phyloP scores from a whole-genome alignment of 306 rosid genomes.

The Vigna reflexopilosa region DNA sequence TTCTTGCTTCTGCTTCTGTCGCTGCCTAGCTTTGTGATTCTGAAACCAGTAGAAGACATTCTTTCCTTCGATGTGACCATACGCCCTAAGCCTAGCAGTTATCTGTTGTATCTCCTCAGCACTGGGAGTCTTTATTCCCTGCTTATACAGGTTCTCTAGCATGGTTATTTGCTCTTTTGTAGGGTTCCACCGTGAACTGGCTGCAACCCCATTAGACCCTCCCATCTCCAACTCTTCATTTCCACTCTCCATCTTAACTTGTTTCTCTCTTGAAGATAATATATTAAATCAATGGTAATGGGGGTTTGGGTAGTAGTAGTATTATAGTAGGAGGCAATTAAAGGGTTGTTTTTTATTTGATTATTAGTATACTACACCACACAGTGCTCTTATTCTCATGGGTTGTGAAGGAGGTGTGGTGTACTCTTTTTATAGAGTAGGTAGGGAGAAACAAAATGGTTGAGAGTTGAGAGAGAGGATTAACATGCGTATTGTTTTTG shows the following conservation, averaged over 20 bases:
- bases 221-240: constrained; percentile 20
- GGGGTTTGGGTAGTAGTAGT: background rate
- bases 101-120: constrained; percentile 85
- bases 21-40: constrained; percentile 89
- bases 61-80: constrained; percentile 92
- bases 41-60: constrained; percentile 99
- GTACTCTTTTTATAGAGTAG: constrained; percentile 54
- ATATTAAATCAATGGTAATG: background rate
- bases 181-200: constrained; percentile 82
- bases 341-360: background rate
- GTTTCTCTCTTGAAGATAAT: background rate
- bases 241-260: constrained; percentile 6
- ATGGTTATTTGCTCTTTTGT: constrained; percentile 84
- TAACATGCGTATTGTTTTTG: constrained; percentile 97
- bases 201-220: constrained; percentile 33
- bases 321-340: too few relatives aligned
- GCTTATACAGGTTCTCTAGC: constrained; percentile 78
- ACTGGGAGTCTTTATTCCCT: constrained; percentile 83
- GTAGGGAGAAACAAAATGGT: constrained; percentile 38
- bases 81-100: constrained; percentile 64
- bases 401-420: background rate
- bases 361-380: background rate
- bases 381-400: constrained; percentile 28
- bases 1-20: constrained; percentile 94
- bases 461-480: constrained; percentile 52